phyloP scores from a whole-genome alignment of 345 rosid genomes.

The Raphanus sativus region DNA sequence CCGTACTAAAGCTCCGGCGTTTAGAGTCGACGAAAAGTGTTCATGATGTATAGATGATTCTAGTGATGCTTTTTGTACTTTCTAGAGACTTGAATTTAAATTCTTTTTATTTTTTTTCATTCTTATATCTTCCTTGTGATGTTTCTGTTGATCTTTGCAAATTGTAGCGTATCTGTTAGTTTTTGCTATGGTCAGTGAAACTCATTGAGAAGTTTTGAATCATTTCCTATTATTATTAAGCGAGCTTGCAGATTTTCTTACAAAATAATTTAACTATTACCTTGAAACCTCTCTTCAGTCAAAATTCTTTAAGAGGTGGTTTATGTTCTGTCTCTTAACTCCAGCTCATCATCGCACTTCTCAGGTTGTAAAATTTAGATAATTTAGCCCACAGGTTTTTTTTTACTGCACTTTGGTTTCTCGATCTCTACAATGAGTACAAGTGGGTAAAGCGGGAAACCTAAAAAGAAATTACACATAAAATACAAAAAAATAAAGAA shows the following conservation, averaged over 20 bases:
- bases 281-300: neutral
- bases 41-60: conserved; percentile 19
- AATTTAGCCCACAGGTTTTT: conserved; percentile 22
- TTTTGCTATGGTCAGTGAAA: neutral
- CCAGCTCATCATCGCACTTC: neutral
- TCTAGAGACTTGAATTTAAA: conserved; percentile 12
- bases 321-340: neutral
- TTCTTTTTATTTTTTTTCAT: neutral
- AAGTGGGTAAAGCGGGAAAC: conserved; percentile 40
- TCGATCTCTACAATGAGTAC: conserved; percentile 37
- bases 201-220: conserved; percentile 12
- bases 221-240: neutral
- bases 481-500: neutral
- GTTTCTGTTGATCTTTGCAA: neutral
- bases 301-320: neutral
- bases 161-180: conserved; percentile 17
- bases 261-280: neutral
- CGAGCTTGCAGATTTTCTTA: neutral
- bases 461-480: conserved; percentile 24
- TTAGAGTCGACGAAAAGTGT: neutral
- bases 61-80: conserved; percentile 11
- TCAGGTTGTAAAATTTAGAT: conserved; percentile 14
- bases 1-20: conserved; percentile 45
- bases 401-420: conserved; percentile 38
- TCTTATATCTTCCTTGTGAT: neutral